These are phyloP conservation scores for Solanum neorickii DNA, from an alignment of 257 asterid genomes.

Conservation along the genomic window DNA sequence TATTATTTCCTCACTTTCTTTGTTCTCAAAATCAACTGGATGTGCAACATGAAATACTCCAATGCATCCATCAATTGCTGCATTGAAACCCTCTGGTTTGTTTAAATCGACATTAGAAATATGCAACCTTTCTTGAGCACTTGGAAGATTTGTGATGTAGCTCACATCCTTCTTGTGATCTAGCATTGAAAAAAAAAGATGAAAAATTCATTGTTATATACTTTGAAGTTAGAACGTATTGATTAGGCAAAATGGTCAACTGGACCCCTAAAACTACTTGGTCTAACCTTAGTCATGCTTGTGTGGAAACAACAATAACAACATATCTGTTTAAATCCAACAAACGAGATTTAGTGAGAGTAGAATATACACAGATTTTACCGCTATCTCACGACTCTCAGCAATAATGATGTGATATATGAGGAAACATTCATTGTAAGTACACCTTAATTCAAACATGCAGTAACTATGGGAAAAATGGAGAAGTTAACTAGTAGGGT, in stretches of 20 bases:
- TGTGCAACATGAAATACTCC: constrained; percentile 75
- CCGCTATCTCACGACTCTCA: too few species aligned
- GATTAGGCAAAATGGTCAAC: not conserved
- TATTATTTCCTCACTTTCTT: too few species aligned
- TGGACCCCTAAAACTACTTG: not conserved
- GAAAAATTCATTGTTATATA: not conserved
- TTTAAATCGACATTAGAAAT: constrained; percentile 45
- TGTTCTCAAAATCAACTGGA: constrained; percentile 22
- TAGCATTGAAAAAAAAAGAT: not conserved
- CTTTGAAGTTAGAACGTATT: too few species aligned
- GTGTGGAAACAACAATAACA: too few species aligned
- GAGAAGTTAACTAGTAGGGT: too few species aligned
- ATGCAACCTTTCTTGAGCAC: constrained; percentile 36
- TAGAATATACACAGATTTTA: too few species aligned
- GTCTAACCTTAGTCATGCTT: not conserved
- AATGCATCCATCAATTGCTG: constrained; percentile 48
- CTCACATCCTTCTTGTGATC: constrained; percentile 28
- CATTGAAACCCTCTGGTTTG: constrained; percentile 25
- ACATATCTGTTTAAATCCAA: too few species aligned
- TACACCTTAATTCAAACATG: too few species aligned
- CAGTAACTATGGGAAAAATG: too few species aligned
- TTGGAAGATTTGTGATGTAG: constrained; percentile 39
- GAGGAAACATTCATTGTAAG: too few species aligned
- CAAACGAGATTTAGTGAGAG: too few species aligned
- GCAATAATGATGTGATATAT: too few species aligned